Evolutionary conservation across 1,284 basidiomycete species (phyloP).

Genomic region (Malassezia equina): DNA sequence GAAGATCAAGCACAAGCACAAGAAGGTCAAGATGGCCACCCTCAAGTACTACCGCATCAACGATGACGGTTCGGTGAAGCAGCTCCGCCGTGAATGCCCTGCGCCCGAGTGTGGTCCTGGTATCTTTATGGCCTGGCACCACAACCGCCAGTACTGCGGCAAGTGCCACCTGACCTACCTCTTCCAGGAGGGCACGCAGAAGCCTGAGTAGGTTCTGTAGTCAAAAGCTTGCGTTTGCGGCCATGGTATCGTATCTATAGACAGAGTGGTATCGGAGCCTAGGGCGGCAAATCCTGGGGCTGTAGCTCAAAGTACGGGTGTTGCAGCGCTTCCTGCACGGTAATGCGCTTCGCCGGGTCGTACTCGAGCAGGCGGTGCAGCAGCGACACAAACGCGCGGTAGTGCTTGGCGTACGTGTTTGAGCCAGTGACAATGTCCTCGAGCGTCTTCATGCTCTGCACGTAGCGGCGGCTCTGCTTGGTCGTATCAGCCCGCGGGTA

Average conservation of each 20-base stretch:
- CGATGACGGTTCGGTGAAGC: constrained; percentile 98
- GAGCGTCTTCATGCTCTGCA: constrained; percentile 70
- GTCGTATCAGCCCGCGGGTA: constrained; percentile 80
- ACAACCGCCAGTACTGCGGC: constrained; percentile 48
- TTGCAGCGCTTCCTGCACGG: constrained; percentile 35
- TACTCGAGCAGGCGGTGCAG: constrained; percentile 78
- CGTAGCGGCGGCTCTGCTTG: constrained; percentile 85
- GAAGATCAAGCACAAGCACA: constrained; percentile 99
- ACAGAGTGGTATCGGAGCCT: not conserved
- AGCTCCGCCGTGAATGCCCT: constrained; percentile 91
- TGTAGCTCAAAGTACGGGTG: constrained; percentile 44
- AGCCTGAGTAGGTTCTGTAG: constrained; percentile 13
- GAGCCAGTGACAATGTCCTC: constrained; percentile 67
- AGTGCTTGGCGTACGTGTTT: constrained; percentile 48
- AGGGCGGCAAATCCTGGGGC: constrained; percentile 35
- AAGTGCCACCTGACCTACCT: constrained; percentile 49
- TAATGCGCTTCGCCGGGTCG: constrained; percentile 62
- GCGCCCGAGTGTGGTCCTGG: constrained; percentile 45
- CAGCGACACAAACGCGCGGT: constrained; percentile 73
- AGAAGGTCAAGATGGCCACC: constrained; percentile 98
- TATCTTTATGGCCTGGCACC: constrained; percentile 47
- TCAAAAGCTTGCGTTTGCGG: not conserved
- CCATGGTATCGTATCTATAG: not conserved
- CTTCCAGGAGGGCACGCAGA: constrained; percentile 42
- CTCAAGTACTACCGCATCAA: constrained; percentile 99